Conservation (phyloP, 129 eudicot genomes). For the Lactuca sativa region DNA sequence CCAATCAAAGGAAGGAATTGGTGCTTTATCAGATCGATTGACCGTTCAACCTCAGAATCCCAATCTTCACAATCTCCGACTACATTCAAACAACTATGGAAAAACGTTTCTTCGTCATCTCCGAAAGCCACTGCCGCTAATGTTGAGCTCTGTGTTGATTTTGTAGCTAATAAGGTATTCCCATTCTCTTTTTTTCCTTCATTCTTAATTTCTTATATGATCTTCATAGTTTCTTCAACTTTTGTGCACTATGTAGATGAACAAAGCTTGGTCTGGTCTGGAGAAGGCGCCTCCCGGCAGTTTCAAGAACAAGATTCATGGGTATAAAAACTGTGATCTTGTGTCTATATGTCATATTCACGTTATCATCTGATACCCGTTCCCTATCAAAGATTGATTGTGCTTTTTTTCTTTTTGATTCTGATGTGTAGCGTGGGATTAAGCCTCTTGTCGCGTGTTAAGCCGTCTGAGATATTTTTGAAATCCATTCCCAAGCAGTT, state of each 20-base stretch:
- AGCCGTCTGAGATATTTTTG: slow-evolving; percentile 91
- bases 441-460: slow-evolving; percentile 78
- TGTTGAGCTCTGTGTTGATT: slow-evolving; percentile 71
- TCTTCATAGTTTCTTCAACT: not conserved
- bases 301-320: slow-evolving; percentile 77
- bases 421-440: slow-evolving; percentile 63
- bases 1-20: slow-evolving; percentile 89
- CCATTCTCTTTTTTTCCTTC: not conserved
- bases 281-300: slow-evolving; percentile 89
- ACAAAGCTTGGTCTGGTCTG: slow-evolving; percentile 72
- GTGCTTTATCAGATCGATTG: slow-evolving; percentile 75
- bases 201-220: not conserved
- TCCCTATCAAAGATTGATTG: slow-evolving; percentile 1
- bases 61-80: slow-evolving; percentile 51
- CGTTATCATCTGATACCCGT: slow-evolving; percentile 2
- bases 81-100: slow-evolving; percentile 65
- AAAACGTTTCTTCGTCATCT: slow-evolving; percentile 45
- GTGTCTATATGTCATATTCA: not conserved
- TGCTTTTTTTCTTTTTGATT: not conserved
- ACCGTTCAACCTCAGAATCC: slow-evolving; percentile 34
- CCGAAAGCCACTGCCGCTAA: slow-evolving; percentile 45
- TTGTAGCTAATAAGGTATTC: slow-evolving; percentile 71
- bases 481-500: slow-evolving; percentile 87
- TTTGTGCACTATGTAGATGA: slow-evolving; percentile 55
- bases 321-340: slow-evolving; percentile 37